Conservation (phyloP, 768 basidiomycete species). For the Xanthoconium stramineum region DNA sequence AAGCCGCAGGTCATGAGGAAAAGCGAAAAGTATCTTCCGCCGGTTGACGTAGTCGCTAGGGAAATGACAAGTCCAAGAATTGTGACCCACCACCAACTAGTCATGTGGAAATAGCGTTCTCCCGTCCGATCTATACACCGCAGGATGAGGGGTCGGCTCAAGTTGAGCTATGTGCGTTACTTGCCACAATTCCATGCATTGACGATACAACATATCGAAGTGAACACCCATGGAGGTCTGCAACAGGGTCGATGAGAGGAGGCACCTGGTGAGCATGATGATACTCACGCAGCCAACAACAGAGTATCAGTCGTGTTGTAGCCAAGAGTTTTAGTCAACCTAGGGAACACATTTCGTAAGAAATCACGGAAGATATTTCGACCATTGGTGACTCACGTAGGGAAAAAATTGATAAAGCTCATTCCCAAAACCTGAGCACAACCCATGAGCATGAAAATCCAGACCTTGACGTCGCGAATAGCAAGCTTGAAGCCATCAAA, state of each 20-base stretch:
- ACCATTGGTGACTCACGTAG: conserved; percentile 35
- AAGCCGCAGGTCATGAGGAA: conserved; percentile 62
- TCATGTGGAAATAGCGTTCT: conserved; percentile 63
- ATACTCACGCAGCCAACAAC: conserved; percentile 55
- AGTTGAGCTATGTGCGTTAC: background rate
- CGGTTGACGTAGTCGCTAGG: conserved; percentile 48
- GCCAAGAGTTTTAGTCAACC: conserved; percentile 57
- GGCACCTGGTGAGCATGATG: background rate
- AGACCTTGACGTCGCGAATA: conserved; percentile 51
- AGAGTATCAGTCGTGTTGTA: conserved; percentile 57
- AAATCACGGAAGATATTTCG: background rate
- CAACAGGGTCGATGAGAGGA: background rate
- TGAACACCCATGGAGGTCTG: conserved; percentile 63
- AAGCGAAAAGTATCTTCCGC: conserved; percentile 56
- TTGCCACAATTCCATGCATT: conserved; percentile 55
- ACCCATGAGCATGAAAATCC: conserved; percentile 51
- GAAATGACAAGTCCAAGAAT: conserved; percentile 60
- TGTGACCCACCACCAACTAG: conserved; percentile 54
- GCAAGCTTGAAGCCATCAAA: conserved; percentile 53
- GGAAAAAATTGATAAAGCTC: conserved; percentile 62
- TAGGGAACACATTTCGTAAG: conserved; percentile 16
- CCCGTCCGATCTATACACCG: conserved; percentile 47
- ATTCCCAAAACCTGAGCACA: conserved; percentile 51
- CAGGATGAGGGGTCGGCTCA: background rate
- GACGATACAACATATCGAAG: conserved; percentile 45